Evolutionary conservation across 257 asterid genomes (phyloP).

Genomic region (Capsicum pubescens): DNA sequence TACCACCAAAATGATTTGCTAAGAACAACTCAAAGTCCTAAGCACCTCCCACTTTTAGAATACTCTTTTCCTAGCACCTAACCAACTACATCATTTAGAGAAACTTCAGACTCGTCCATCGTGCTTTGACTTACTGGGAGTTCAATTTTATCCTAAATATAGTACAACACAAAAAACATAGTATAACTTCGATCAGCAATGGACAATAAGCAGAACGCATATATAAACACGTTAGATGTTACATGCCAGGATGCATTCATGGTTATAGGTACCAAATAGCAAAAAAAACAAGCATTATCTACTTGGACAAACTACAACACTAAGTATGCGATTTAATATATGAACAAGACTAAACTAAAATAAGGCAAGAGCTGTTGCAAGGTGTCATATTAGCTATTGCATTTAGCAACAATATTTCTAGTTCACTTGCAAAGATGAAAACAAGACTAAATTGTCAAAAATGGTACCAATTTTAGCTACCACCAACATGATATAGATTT

Average conservation of each 20-base stretch:
- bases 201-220: too few relatives aligned
- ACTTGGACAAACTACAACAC: conserved; percentile 6
- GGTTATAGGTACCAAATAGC: background rate
- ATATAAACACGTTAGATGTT: background rate
- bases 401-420: background rate
- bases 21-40: too few relatives aligned
- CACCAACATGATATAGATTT: background rate
- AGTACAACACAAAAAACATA: too few relatives aligned
- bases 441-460: conserved; percentile 2
- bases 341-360: conserved; percentile 14
- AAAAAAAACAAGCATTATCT: background rate
- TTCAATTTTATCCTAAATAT: too few relatives aligned
- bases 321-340: background rate
- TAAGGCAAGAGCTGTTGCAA: background rate
- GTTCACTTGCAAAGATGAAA: conserved; percentile 18
- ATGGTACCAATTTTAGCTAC: background rate
- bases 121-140: too few relatives aligned
- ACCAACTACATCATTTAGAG: too few relatives aligned
- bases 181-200: too few relatives aligned
- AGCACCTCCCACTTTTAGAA: too few relatives aligned
- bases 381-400: conserved; percentile 2
- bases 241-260: background rate
- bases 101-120: too few relatives aligned
- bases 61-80: too few relatives aligned
- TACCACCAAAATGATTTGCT: too few relatives aligned